Conservation (phyloP, 176 grass and related monocot genomes). For the Typha latifolia region DNA sequence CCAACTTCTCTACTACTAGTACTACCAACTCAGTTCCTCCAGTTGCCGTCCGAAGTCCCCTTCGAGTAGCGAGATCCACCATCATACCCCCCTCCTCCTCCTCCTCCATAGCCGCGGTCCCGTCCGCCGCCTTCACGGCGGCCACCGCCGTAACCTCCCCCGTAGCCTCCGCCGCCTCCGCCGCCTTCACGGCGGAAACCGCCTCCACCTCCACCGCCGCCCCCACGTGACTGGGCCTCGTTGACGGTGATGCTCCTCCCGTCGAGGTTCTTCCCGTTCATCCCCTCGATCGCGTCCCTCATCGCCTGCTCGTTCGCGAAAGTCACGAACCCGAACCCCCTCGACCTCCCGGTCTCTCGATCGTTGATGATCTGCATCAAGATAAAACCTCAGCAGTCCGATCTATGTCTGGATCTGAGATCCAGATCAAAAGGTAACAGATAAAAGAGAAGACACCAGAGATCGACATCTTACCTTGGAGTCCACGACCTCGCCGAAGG, state of each 20-base stretch:
- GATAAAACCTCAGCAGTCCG: background rate
- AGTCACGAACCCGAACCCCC: constrained; percentile 87
- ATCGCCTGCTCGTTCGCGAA: constrained; percentile 65
- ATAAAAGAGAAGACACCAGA: background rate
- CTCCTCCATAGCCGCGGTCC: constrained; percentile 23
- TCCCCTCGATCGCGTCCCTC: constrained; percentile 69
- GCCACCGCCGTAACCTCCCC: background rate
- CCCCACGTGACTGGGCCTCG: constrained; percentile 68
- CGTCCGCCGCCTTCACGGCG: background rate
- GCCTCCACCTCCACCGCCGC: constrained; percentile 23
- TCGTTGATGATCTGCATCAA: constrained; percentile 74
- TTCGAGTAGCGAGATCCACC: constrained; percentile 7
- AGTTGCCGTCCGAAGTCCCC: constrained; percentile 6
- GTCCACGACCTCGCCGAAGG: constrained; percentile 76
- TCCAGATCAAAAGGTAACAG: background rate
- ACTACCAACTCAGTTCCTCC: constrained; percentile 10
- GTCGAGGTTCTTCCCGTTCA: constrained; percentile 79
- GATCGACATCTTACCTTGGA: constrained; percentile 43
- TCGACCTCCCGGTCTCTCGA: constrained; percentile 75
- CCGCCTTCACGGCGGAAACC: constrained; percentile 16
- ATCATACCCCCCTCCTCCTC: background rate
- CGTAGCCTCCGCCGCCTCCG: constrained; percentile 14
- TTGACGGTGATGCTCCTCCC: constrained; percentile 94
- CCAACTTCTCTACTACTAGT: background rate
- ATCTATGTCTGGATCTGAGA: constrained; percentile 13